Evolutionary conservation across 345 rosid species (phyloP).

Genomic region (Rubroshorea leprosula): DNA sequence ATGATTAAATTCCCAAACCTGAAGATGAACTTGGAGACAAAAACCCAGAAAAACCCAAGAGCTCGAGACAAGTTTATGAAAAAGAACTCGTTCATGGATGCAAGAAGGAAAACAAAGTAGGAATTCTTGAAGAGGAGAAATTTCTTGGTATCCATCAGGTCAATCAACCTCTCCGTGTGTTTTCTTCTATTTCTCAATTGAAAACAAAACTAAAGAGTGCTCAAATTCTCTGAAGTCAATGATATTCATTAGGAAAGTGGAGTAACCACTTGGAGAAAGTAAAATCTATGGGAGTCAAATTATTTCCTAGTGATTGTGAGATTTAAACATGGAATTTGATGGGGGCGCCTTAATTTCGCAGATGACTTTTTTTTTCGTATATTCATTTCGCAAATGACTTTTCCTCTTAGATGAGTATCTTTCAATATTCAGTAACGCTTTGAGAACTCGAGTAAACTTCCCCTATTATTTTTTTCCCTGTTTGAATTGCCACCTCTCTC

Average conservation of each 20-base stretch:
- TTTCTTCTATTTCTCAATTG: slow-evolving; percentile 4
- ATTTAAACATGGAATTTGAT: no score
- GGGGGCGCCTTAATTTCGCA: no score
- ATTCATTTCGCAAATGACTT: no score
- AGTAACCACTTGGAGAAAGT: slow-evolving; percentile 22
- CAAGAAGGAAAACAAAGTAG: slow-evolving; percentile 26
- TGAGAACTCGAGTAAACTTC: no score
- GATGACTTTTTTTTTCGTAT: no score
- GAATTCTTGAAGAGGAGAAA: slow-evolving; percentile 22
- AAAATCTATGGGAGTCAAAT: not conserved
- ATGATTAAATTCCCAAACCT: slow-evolving; percentile 31
- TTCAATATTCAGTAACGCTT: no score
- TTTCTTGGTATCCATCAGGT: slow-evolving; percentile 33
- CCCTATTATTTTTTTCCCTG: no score
- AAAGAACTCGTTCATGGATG: slow-evolving; percentile 27
- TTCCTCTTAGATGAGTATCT: no score
- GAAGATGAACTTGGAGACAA: slow-evolving; percentile 42
- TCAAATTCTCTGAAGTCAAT: not conserved
- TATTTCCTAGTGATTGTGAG: no score
- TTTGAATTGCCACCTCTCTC: no score
- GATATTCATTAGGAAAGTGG: slow-evolving; percentile 19
- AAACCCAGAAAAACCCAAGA: slow-evolving; percentile 38
- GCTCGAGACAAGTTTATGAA: slow-evolving; percentile 28
- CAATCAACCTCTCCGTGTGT: slow-evolving; percentile 14
- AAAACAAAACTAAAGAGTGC: not conserved